Evolutionary conservation across 1,139 yeast species (phyloP).

Genomic region (Suhomyces guaymorum): DNA sequence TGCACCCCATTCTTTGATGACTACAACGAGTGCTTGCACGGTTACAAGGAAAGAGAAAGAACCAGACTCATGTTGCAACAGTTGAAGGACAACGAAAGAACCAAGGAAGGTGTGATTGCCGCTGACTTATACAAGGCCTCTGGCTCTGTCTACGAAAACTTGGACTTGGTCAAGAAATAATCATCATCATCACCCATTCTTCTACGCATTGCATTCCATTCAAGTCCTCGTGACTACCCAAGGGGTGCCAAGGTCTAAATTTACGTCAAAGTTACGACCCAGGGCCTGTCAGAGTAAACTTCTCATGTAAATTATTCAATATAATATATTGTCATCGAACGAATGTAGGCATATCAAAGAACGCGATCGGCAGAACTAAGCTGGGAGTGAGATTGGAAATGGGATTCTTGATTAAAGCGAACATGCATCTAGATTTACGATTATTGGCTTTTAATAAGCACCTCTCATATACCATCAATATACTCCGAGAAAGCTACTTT

Average conservation of each 20-base stretch:
- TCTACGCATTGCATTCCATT: slow-evolving; percentile 5
- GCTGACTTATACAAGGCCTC: slow-evolving; percentile 47
- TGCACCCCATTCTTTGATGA: slow-evolving; percentile 50
- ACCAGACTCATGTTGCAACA: slow-evolving; percentile 49
- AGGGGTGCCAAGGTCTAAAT: neutral
- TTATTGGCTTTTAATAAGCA: too few species aligned
- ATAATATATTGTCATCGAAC: slow-evolving; percentile 1
- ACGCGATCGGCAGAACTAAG: too few species aligned
- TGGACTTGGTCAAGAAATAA: slow-evolving; percentile 40
- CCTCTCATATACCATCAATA: too few species aligned
- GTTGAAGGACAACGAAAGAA: slow-evolving; percentile 45
- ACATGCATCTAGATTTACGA: too few species aligned
- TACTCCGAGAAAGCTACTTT: too few species aligned
- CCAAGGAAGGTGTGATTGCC: slow-evolving; percentile 45
- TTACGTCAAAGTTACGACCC: neutral
- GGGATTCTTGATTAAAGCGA: too few species aligned
- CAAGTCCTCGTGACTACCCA: neutral
- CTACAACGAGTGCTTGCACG: slow-evolving; percentile 52
- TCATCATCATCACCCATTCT: slow-evolving; percentile 2
- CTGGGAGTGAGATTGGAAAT: too few species aligned
- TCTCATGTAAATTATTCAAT: slow-evolving; percentile 3
- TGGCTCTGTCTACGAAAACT: slow-evolving; percentile 47
- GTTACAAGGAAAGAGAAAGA: slow-evolving; percentile 50
- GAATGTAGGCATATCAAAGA: too few species aligned
- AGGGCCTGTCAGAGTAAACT: slow-evolving; percentile 2